Evolutionary conservation across 306 rosid genomes (phyloP), one percentile per base, ranked within the genome.

Genomic region (Ammopiptanthus mongolicus): DNA sequence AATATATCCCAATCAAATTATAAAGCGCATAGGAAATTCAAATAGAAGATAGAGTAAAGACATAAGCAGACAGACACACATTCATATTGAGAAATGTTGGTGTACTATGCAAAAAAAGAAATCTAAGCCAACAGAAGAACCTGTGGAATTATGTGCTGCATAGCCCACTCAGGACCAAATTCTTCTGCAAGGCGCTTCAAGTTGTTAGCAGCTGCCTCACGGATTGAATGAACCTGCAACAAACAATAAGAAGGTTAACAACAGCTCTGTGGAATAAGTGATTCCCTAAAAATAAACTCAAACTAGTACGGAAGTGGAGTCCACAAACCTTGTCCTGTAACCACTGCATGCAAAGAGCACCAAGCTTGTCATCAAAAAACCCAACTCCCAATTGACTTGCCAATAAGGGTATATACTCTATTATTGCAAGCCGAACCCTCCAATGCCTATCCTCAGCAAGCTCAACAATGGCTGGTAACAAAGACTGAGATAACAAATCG

Each of bases 401-500:
- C 83, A 91, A 72, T 72, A 91, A 77, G 9, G 97, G 97, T 73
- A 91, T 89, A 71, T 91, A 91, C 56, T 91, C 97, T 71, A 91
- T 91, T 52, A 91, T 91, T 39, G 97, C 97, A 55, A 91, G 94
- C 60, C 97, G 90, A 64, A 91, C 97, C 72, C 97, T 86, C 97
- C 97, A 91, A 77, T 91, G 97, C 84, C 91, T 87, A 81, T 91
- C 97, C 88, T 91, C 97, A 0, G 97, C 97, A 73, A 91, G 97
- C 82, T 91, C 97, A 69, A 89, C 96, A 71, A 91, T 91, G 65
- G 97, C 97, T 48, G 96, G 97, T 81, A 91, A 76, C 60, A 91
- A 84, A 64, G 97, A 91, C 70, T 89, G 97, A 58, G 93, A 91
- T 56, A 91, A 78, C 76, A 91, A 80, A 81, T 86, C 91, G 55